phyloP scores from a whole-genome alignment of 2,329 filamentous ascomycete genomes.

The Talaromyces sp. region DNA sequence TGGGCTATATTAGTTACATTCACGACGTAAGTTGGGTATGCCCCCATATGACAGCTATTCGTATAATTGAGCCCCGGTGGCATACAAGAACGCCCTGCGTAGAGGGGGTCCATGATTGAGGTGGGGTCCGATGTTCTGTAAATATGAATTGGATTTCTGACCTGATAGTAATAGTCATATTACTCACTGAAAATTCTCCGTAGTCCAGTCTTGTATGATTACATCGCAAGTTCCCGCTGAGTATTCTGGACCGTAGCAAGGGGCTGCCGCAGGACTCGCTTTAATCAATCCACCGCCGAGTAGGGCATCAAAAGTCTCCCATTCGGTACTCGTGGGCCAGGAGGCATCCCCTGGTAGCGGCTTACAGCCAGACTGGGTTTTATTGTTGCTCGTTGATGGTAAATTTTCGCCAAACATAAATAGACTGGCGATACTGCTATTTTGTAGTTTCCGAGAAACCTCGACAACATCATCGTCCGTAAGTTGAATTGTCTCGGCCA shows the following conservation, averaged over 20 bases:
- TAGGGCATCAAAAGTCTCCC: conserved; percentile 38
- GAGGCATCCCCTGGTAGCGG: conserved; percentile 30
- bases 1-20: not conserved
- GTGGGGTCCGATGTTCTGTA: not conserved
- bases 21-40: not conserved
- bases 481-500: not conserved
- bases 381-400: not conserved
- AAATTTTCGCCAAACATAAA: not conserved
- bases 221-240: not conserved
- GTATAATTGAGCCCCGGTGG: not conserved
- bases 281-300: conserved; percentile 38
- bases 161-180: not conserved
- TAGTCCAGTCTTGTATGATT: not conserved
- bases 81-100: not conserved
- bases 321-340: conserved; percentile 39
- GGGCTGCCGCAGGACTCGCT: conserved; percentile 31
- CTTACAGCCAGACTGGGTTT: not conserved
- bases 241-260: conserved; percentile 29
- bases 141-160: not conserved
- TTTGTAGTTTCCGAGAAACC: not conserved
- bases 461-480: not conserved
- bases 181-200: not conserved
- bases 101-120: not conserved
- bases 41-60: not conserved
- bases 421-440: not conserved